Base-by-base conservation (phyloP, 2,329 filamentous ascomycete species). In the Dactylonectria macrodidyma region DNA sequence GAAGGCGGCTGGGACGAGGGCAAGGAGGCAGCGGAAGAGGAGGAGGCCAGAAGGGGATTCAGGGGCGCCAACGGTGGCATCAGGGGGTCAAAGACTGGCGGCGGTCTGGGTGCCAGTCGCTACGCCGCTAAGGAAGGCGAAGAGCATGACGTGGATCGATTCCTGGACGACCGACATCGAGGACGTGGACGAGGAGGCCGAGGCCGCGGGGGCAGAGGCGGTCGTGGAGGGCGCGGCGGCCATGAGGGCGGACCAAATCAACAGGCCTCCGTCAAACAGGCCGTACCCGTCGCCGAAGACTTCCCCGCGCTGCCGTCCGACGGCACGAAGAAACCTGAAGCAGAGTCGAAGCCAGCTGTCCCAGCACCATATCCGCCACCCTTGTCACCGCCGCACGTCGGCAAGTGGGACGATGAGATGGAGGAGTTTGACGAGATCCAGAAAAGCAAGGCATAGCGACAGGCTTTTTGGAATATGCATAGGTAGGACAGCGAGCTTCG, bases 1-100 rank as follows among this genome's bases (percentile, higher is more conserved):
- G 84, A 88, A 46, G 84, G 83, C 34, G 85, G 83, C 69, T 91
- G 89, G 89, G 89, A 91, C 66, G 85, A 88, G 74, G 88, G 88
- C 47, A 90, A 90, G 78, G 81, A 84, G 48, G 78, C 81, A 11
- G 72, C 80, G 14, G 79, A 78, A 16, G 82, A 83, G 47, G 83
- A 86, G 65, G 82, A 85, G 41, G 75, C 76, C 3, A 75, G 79
- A 30, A 75, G 79, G 16, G 78, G 76, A 5, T 88, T 86, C 64
- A 79, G 84, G 2, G 82, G 83, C 10, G 80, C 82, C 46, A 81
- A 82, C 33, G 82, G 83, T 26, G 82, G 81, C 5, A 73, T 83
- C 14, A 73, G 82, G 33, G 84, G 85, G 0, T 72, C 81, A 10
- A 79, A 79, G 55, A 77, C 74, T 10, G 75, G 76, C 2, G 82